Base-by-base conservation (phyloP, 2,329 filamentous ascomycete species). In the Waltergamsia citrina region DNA sequence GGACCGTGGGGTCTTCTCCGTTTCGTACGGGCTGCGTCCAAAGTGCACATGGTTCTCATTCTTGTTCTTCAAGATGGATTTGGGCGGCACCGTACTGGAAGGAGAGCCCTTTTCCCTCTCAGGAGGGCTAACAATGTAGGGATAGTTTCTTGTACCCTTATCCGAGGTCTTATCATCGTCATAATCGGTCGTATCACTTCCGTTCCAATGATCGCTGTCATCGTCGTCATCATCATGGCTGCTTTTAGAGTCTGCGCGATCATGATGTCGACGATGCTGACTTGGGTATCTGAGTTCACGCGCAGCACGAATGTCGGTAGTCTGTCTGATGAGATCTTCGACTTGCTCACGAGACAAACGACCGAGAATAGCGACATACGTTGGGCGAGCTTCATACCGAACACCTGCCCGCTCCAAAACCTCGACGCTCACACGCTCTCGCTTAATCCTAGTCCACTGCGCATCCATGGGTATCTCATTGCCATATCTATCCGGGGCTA, bases 61-160 rank as follows among this genome's bases (percentile, higher is more conserved):
- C 43, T 63, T 67, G 47, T 77, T 77, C 57, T 77, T 77, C 14
- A 77, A 56, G n/a, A 77, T 77, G 5, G 71, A 66, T 44, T 74
- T 76, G 2, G 72, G 73, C 38, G 47, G 49, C 4, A 54, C 49
- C 5, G 56, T 56, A 31, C 49, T 54, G 2, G 58, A 45, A 0
- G 59, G 53, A 0, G 56, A 61, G 1, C 49, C 50, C 39, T 51
- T 56, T 30, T 41, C 43, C 37, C 52, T 55, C 20, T 33, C 41
- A 1, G 57, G 59, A 1, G 56, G 53, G 32, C 42, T 54, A 38
- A 61, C 57, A 38, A 62, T 61, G 33, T 50, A 50, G 3, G 53
- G 59, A 27, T 57, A 57, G 22, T 39, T 51, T 38, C 52, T 56
- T 6, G 44, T 50, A 4, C 45, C 50, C 37, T 51, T 54, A 12